Evolutionary conservation across 805 yeast species (phyloP), one percentile per base, ranked within the genome.

Genomic region (Metschnikowia cerradonensis): DNA sequence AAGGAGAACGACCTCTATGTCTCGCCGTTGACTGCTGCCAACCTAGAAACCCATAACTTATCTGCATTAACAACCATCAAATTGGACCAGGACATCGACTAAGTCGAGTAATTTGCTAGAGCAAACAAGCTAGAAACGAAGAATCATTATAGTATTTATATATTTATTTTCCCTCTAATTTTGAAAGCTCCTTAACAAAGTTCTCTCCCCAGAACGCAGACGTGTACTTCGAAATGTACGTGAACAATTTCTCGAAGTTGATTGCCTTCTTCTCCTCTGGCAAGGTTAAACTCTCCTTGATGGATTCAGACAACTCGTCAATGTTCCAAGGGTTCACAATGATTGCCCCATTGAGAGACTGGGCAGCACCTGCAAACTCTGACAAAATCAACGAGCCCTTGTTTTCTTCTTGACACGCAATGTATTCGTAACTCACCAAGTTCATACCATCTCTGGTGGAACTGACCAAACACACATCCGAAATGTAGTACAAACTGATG

Each of bases 301-400:
- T 86, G 3, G 97, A 86, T 40, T 82, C 88, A 17, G 95, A 83
- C 64, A 92, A 70, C 59, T 94, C 99, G 59, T 94, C 99, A 20
- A 91, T 92, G 66, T 92, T 94, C 99, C 99, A 94, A 3, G 99
- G 99, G 64, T 94, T 94, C 19, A 94, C 96, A 52, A 94, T 82
- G 13, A 92, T 67, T 1, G 96, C 90, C 22, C 99, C 99, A 64
- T 94, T 92, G 56, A 94, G 75, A 1, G 96, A 87, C 71, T 94
- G 99, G 0, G 99, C 98, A n/a, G 99, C 99, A 45, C 99, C 99
- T 0, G 99, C 94, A 71, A 94, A 94, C 71, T 94, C 99, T 39
- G 96, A 86, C 55, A 94, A 68, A 45, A 94, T 88, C 59, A 94
- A 76, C 3, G 90, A 83, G 7, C 99, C 99, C 55, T 90, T 84